These are phyloP conservation scores for Venturia pyrina DNA, from an alignment of 2,329 filamentous ascomycete genomes.

Conservation along the genomic window DNA sequence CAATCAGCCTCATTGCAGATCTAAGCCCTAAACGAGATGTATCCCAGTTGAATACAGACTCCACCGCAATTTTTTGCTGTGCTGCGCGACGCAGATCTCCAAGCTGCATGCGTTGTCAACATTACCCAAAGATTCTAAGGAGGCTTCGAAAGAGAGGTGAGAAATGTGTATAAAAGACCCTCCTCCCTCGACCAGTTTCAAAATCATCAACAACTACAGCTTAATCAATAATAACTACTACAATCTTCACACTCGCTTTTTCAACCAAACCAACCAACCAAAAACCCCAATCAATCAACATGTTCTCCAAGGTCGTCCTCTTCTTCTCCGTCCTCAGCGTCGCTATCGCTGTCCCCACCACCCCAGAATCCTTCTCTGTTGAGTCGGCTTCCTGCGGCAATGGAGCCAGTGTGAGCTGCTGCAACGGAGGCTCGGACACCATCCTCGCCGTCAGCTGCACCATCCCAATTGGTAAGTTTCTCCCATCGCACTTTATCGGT, in stretches of 20 bases:
- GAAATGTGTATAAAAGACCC: constrained; percentile 5
- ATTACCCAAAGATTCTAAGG: not conserved
- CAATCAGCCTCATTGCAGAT: not conserved
- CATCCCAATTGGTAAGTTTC: not conserved
- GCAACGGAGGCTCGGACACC: not conserved
- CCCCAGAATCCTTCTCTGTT: not conserved
- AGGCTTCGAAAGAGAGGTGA: not conserved
- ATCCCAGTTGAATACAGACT: not conserved
- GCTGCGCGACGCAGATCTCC: not conserved
- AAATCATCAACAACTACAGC: constrained; percentile 4
- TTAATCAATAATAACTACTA: not conserved
- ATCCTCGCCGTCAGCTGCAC: not conserved
- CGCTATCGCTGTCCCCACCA: not conserved
- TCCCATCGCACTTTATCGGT: too few species aligned
- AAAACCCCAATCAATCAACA: constrained; percentile 3
- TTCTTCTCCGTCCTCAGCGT: constrained; percentile 6
- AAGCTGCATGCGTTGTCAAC: not conserved
- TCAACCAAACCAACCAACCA: constrained; percentile 3
- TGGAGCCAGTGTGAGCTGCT: not conserved
- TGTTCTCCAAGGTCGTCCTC: constrained; percentile 2
- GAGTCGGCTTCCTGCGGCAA: not conserved
- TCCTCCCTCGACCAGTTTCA: not conserved
- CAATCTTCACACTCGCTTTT: not conserved
- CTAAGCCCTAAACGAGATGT: not conserved
- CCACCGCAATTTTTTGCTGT: not conserved